Percentiles rank a stretch among this genome's conserved stretches.
These are phyloP conservation scores for Ceratorhiza oryzae-sativae DNA, from an alignment of 1,284 basidiomycete genomes.

Conservation along the genomic window DNA sequence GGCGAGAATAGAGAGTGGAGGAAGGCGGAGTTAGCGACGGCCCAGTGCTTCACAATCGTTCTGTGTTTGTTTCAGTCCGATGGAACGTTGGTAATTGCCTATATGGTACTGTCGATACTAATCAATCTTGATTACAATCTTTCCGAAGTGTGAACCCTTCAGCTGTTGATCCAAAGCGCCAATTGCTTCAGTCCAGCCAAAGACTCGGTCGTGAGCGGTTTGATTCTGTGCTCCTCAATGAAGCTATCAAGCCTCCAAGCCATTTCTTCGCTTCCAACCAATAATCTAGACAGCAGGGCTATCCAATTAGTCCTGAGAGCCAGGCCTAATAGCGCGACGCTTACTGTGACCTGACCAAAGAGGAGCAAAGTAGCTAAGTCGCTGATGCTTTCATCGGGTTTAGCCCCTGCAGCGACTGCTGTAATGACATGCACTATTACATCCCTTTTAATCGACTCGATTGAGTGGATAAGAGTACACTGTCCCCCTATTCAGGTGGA, in stretches of 20 bases:
- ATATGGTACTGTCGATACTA: not conserved
- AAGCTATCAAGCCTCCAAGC: not conserved
- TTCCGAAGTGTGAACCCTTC: slow-evolving; percentile 14
- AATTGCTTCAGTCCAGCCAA: slow-evolving; percentile 9
- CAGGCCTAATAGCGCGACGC: not conserved
- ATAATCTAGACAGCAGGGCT: not conserved
- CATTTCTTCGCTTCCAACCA: slow-evolving; percentile 21
- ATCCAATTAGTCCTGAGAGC: not conserved
- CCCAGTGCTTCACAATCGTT: no score
- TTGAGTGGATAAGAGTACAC: slow-evolving; percentile 12
- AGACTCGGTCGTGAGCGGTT: slow-evolving; percentile 20
- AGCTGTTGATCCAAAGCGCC: slow-evolving; percentile 16
- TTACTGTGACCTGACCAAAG: not conserved
- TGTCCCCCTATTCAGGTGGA: not conserved
- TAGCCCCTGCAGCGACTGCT: not conserved
- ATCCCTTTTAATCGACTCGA: slow-evolving; percentile 2
- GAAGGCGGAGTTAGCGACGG: no score
- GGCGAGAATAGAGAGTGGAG: no score
- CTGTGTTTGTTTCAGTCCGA: no score
- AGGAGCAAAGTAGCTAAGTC: slow-evolving; percentile 13
- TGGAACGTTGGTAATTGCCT: no score
- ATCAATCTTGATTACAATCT: slow-evolving; percentile 19
- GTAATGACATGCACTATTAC: slow-evolving; percentile 6
- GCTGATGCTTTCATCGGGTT: not conserved
- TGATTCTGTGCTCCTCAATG: slow-evolving; percentile 6